A percentile compares a stretch with the other conserved stretches of the same genome.
Conservation (phyloP, 2,329 filamentous ascomycete genomes). For the Colletotrichum orchidophilum region DNA sequence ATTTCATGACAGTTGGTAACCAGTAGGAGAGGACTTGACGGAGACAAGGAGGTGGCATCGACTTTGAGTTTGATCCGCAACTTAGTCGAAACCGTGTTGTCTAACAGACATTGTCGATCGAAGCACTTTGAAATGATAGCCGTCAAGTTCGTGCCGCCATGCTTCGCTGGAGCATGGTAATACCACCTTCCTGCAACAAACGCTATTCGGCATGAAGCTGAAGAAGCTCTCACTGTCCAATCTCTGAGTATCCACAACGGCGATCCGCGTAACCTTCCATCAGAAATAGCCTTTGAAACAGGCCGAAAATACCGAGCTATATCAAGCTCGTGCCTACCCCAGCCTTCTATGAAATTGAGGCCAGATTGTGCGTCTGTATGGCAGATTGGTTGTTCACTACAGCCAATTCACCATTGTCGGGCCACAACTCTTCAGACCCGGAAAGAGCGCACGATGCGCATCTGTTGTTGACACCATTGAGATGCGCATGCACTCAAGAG, state of each 20-base stretch:
- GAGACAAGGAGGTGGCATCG: neutral
- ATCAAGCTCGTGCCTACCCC: neutral
- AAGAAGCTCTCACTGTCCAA: neutral
- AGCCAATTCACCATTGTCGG: neutral
- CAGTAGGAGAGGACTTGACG: neutral
- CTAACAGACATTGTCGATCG: neutral
- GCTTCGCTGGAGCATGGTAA: neutral
- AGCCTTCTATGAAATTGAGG: neutral
- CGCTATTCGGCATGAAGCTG: neutral
- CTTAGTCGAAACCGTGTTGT: neutral
- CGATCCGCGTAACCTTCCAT: conserved; percentile 22
- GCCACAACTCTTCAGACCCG: neutral
- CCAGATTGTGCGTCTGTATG: neutral
- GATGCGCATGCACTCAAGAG: neutral
- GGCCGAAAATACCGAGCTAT: neutral
- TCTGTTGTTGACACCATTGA: neutral
- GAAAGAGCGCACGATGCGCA: neutral
- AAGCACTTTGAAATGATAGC: neutral
- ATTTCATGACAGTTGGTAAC: too few relatives aligned
- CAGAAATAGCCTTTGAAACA: neutral
- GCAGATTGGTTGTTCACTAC: neutral
- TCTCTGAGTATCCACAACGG: neutral
- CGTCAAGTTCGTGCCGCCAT: neutral
- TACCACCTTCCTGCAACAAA: neutral
- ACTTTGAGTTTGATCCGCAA: neutral